Percentiles rank a stretch among this genome's conserved stretches.
phyloP scores from a whole-genome alignment of 2,329 filamentous ascomycete genomes.

The Alternaria solani region DNA sequence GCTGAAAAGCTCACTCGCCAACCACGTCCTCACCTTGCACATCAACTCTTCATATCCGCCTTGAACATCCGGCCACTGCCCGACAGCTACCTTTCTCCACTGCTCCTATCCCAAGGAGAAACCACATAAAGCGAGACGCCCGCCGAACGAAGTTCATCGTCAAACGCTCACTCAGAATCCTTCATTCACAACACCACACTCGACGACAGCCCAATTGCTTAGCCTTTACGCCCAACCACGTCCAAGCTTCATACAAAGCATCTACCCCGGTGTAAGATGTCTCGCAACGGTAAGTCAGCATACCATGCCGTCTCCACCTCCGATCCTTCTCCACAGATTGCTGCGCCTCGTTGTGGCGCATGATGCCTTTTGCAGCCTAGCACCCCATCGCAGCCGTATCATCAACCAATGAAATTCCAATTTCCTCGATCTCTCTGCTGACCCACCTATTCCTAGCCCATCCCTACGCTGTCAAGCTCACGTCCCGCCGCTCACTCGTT shows the following conservation, averaged over 20 bases:
- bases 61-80: conserved; percentile 7
- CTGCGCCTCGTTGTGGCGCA: neutral
- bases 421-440: neutral
- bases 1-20: conserved; percentile 5
- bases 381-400: neutral
- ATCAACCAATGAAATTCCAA: neutral
- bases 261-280: conserved; percentile 9
- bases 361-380: neutral
- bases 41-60: conserved; percentile 6
- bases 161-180: neutral
- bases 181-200: neutral
- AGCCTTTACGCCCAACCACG: neutral
- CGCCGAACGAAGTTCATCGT: neutral
- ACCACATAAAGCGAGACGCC: neutral
- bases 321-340: neutral
- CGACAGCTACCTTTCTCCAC: neutral
- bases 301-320: neutral
- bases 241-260: neutral
- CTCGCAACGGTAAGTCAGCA: conserved; percentile 14
- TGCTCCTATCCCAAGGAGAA: neutral
- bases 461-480: conserved; percentile 10
- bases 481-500: conserved; percentile 25
- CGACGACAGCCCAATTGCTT: neutral
- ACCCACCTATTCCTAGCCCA: conserved; percentile 10
- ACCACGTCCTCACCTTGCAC: conserved; percentile 12